Conservation (phyloP, 140 eudicot species). For the Oenanthe javanica region DNA sequence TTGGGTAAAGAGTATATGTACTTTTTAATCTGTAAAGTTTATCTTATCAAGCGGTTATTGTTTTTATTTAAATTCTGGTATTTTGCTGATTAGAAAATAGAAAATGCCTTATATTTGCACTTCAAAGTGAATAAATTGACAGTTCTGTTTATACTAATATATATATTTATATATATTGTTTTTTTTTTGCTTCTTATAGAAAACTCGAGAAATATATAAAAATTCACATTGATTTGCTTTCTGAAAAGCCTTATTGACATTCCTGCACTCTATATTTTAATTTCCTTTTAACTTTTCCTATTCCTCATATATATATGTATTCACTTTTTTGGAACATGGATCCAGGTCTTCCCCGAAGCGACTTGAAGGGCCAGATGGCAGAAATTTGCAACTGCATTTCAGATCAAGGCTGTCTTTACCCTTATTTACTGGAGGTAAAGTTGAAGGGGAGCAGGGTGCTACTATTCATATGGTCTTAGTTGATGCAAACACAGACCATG, state of each 20-base stretch:
- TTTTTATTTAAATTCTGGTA: not conserved
- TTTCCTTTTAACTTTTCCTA: not conserved
- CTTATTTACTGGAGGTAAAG: constrained; percentile 15
- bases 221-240: constrained; percentile 47
- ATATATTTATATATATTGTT: too few relatives aligned
- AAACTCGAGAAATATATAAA: constrained; percentile 78
- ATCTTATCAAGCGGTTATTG: too few relatives aligned
- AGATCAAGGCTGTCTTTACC: constrained; percentile 12
- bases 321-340: not conserved
- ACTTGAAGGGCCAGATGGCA: constrained; percentile 13
- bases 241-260: not conserved
- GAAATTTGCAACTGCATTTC: constrained; percentile 10
- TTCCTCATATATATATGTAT: not conserved
- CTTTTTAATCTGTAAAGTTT: too few relatives aligned
- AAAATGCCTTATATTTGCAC: not conserved
- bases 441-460: constrained; percentile 18
- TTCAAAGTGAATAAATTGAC: constrained; percentile 10
- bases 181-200: too few relatives aligned
- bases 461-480: constrained; percentile 13
- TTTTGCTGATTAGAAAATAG: not conserved
- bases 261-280: not conserved
- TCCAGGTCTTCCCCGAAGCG: constrained; percentile 12
- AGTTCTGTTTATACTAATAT: too few relatives aligned
- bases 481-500: constrained; percentile 12
- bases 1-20: too few relatives aligned